A percentile compares a stretch with the other conserved stretches of the same genome.
phyloP scores from a whole-genome alignment of 1,284 basidiomycete genomes.

The Tylopilus sp. region DNA sequence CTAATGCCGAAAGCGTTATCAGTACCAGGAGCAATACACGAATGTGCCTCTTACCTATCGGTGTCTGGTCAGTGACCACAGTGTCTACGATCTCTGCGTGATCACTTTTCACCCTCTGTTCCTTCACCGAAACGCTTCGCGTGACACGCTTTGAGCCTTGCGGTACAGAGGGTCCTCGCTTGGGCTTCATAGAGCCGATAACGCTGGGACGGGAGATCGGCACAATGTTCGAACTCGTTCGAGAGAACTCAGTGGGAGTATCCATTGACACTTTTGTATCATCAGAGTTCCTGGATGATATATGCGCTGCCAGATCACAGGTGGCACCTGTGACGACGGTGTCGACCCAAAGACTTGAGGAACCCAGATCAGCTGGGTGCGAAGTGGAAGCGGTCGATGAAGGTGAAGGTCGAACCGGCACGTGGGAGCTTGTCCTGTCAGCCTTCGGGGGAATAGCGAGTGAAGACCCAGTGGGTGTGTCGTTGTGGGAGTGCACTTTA shows the following conservation, averaged over 20 bases:
- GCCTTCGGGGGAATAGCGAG: background rate
- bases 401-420: conserved; percentile 9
- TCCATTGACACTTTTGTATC: background rate
- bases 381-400: conserved; percentile 6
- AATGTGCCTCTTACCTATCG: conserved; percentile 14
- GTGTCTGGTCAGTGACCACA: background rate
- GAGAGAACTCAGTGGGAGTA: background rate
- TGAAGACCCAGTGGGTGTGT: conserved; percentile 6
- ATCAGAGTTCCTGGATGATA: background rate
- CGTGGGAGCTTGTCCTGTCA: conserved; percentile 12
- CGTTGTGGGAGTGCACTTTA: background rate
- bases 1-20: conserved; percentile 12
- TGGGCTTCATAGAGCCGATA: conserved; percentile 27
- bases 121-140: conserved; percentile 42
- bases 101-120: conserved; percentile 15
- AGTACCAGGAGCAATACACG: conserved; percentile 1
- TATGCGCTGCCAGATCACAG: background rate
- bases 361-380: background rate
- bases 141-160: conserved; percentile 35
- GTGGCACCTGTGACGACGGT: background rate
- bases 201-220: conserved; percentile 6
- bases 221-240: background rate
- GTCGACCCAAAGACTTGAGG: background rate
- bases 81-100: conserved; percentile 3
- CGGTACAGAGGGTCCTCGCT: conserved; percentile 16